phyloP scores from a whole-genome alignment of 1,284 basidiomycete species.

The Taiwanofungus camphoratus region DNA sequence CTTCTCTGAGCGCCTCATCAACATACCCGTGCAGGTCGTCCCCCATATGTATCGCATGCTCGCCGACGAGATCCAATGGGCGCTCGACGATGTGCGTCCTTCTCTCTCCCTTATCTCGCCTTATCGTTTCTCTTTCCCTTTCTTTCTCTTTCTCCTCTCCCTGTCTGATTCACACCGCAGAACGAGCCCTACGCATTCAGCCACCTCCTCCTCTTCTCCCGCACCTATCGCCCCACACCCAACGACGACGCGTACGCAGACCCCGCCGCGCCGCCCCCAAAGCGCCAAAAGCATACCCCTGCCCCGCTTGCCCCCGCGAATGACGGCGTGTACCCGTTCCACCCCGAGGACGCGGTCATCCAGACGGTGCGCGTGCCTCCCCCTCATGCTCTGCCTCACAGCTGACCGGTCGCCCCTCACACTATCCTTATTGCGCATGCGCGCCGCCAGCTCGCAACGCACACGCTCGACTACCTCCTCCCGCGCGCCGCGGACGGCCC shows the following conservation, averaged over 20 bases:
- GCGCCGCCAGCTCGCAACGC: conserved; percentile 48
- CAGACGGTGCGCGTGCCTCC: conserved; percentile 44
- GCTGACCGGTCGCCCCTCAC: conserved; percentile 1
- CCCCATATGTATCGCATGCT: conserved; percentile 90
- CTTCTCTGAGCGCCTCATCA: conserved; percentile 82
- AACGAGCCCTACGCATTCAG: conserved; percentile 65
- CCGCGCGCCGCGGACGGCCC: conserved; percentile 69
- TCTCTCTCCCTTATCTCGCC: neutral
- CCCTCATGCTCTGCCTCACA: conserved; percentile 4
- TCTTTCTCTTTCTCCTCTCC: no score
- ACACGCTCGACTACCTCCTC: conserved; percentile 63
- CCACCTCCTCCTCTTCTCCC: conserved; percentile 69
- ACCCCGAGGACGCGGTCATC: conserved; percentile 81
- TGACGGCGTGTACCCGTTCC: conserved; percentile 70
- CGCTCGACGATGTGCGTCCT: conserved; percentile 52
- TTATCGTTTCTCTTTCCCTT: neutral
- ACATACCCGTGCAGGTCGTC: conserved; percentile 88
- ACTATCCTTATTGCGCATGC: neutral
- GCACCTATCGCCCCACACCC: conserved; percentile 61
- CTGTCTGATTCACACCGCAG: no score
- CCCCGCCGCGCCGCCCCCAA: conserved; percentile 27
- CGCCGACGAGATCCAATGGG: conserved; percentile 70
- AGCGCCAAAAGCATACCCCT: conserved; percentile 33
- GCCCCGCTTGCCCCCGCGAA: conserved; percentile 30
- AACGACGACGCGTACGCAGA: conserved; percentile 51